phyloP scores from a whole-genome alignment of 345 rosid species.

The Pistacia vera region DNA sequence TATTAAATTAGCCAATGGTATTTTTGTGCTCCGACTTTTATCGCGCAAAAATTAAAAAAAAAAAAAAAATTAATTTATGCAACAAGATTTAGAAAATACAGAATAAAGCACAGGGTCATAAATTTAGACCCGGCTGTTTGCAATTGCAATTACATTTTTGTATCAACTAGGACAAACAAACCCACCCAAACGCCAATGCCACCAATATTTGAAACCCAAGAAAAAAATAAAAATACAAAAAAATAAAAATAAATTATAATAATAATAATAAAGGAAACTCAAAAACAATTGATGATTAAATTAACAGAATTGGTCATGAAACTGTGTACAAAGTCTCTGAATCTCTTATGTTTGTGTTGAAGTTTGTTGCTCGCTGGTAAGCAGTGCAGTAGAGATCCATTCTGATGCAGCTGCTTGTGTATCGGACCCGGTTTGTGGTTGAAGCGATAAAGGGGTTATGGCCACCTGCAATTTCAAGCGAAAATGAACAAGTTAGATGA shows the following conservation, averaged over 20 bases:
- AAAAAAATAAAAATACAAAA: not conserved
- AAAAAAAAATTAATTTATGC: not conserved
- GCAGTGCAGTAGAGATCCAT: slow-evolving; percentile 62
- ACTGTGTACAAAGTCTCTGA: slow-evolving; percentile 32
- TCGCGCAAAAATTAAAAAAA: not conserved
- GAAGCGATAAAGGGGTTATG: slow-evolving; percentile 62
- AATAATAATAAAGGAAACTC: not conserved
- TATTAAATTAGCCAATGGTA: not conserved
- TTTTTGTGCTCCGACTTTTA: not conserved
- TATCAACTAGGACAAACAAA: slow-evolving; percentile 24
- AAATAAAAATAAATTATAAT: not conserved
- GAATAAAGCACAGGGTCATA: slow-evolving; percentile 22
- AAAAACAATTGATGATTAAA: slow-evolving; percentile 8
- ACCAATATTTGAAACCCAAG: slow-evolving; percentile 12
- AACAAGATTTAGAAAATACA: not conserved
- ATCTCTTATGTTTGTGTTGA: not conserved
- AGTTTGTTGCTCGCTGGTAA: slow-evolving; percentile 36
- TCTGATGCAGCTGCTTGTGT: slow-evolving; percentile 55
- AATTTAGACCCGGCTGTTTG: slow-evolving; percentile 25
- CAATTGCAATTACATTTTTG: slow-evolving; percentile 20
- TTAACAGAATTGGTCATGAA: slow-evolving; percentile 17
- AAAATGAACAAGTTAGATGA: not conserved
- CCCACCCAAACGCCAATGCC: slow-evolving; percentile 6
- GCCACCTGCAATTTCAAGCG: slow-evolving; percentile 53
- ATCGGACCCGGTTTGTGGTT: slow-evolving; percentile 33